phyloP scores from a whole-genome alignment of 768 basidiomycete species.

The Tylopilus plumbeoviolaceoides region DNA sequence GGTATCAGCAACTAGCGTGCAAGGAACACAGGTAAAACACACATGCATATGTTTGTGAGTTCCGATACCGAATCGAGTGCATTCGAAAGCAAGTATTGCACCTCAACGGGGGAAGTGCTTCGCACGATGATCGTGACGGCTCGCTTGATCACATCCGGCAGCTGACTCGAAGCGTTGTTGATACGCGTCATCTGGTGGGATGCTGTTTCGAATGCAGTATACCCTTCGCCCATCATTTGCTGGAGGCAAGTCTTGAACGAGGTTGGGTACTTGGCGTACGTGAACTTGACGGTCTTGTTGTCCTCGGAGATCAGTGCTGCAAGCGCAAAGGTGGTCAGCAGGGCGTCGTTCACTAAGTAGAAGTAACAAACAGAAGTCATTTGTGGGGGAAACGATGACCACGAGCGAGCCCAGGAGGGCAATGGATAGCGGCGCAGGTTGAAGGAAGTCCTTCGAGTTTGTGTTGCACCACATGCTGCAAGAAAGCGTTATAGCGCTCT shows the following conservation, averaged over 20 bases:
- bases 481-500: background rate
- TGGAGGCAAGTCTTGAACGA: background rate
- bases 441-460: slow-evolving; percentile 19
- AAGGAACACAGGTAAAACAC: no score
- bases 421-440: slow-evolving; percentile 17
- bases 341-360: background rate
- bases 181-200: slow-evolving; percentile 30
- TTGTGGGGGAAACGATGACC: slow-evolving; percentile 15
- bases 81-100: no score
- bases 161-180: no score
- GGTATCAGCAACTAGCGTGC: no score
- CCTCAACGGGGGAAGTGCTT: no score
- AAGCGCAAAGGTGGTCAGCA: background rate
- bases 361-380: slow-evolving; percentile 12
- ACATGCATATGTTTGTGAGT: no score
- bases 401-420: slow-evolving; percentile 18
- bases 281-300: background rate
- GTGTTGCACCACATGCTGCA: slow-evolving; percentile 19
- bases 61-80: no score
- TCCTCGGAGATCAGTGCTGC: background rate
- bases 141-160: no score
- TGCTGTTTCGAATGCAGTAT: slow-evolving; percentile 26
- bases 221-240: no score
- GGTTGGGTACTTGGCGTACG: background rate
- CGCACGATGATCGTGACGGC: no score